Evolutionary conservation across 2,329 filamentous ascomycete species (phyloP).

Genomic region (Dothideomycetes sp.): DNA sequence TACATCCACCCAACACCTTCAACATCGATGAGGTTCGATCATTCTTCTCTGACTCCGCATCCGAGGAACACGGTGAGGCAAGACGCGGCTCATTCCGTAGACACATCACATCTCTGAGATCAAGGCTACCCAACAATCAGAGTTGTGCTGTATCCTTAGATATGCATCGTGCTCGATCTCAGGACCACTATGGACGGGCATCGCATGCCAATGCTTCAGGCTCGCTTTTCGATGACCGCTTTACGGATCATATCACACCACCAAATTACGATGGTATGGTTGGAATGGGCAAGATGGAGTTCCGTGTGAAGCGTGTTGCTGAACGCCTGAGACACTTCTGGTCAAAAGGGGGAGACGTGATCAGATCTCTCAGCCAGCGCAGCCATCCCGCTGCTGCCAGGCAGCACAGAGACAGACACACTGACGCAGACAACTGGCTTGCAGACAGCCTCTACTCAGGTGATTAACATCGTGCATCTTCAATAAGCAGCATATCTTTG

Average conservation of each 20-base stretch:
- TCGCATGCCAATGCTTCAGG: conserved; percentile 3
- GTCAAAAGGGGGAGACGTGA: conserved; percentile 27
- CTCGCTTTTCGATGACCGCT: conserved; percentile 7
- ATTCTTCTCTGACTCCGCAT: conserved; percentile 35
- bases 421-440: conserved; percentile 20
- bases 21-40: conserved; percentile 33
- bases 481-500: no score
- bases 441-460: conserved; percentile 16
- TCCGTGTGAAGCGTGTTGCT: conserved; percentile 31
- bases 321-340: conserved; percentile 30
- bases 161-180: conserved; percentile 17
- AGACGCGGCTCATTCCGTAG: conserved; percentile 25
- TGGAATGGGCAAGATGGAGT: conserved; percentile 33
- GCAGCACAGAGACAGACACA: conserved; percentile 11
- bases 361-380: conserved; percentile 17
- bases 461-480: not conserved
- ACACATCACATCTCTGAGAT: conserved; percentile 25
- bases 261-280: conserved; percentile 23
- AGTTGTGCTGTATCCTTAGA: conserved; percentile 17
- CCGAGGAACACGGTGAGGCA: conserved; percentile 20
- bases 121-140: conserved; percentile 14
- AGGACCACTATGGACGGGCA: conserved; percentile 25
- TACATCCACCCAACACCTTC: conserved; percentile 33
- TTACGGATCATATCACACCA: conserved; percentile 5
- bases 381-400: not conserved